Conservation (phyloP, 176 grass and related monocot species). For the Eremochloa ophiuroides region DNA sequence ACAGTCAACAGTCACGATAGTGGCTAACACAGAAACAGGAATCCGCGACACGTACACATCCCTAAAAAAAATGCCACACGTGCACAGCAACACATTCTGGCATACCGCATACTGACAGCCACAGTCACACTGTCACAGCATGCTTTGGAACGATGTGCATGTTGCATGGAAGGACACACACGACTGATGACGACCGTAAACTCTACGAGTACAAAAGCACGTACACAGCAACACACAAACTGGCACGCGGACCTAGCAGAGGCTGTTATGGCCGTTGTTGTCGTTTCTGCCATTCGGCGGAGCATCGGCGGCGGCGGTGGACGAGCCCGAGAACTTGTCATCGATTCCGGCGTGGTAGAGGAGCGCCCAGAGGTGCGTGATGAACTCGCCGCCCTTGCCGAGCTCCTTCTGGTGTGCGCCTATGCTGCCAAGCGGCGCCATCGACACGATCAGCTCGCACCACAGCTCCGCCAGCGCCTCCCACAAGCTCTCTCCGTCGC, state of each 20-base stretch:
- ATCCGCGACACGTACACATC: no score
- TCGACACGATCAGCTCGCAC: constrained; percentile 27
- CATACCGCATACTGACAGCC: no score
- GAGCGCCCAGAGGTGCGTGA: constrained; percentile 46
- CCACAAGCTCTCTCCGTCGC: no score
- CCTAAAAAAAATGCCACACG: no score
- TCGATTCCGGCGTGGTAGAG: constrained; percentile 32
- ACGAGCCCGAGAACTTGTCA: background rate
- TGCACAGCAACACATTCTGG: no score
- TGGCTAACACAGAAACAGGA: no score
- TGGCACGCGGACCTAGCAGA: background rate
- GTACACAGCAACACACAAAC: background rate
- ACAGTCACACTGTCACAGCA: no score
- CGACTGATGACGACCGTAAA: no score
- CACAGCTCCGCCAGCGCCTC: constrained; percentile 16
- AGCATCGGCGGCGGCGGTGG: background rate
- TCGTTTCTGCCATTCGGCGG: background rate
- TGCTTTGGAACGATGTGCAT: no score
- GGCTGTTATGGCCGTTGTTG: background rate
- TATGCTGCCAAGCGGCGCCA: background rate
- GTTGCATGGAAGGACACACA: no score
- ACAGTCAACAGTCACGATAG: no score
- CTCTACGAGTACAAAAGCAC: no score
- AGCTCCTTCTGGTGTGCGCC: constrained; percentile 18
- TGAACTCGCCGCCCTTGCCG: constrained; percentile 42